Percentiles rank a stretch among this genome's conserved stretches.
Conservation (phyloP, 2,329 filamentous ascomycete species). For the Penicillium sp. region DNA sequence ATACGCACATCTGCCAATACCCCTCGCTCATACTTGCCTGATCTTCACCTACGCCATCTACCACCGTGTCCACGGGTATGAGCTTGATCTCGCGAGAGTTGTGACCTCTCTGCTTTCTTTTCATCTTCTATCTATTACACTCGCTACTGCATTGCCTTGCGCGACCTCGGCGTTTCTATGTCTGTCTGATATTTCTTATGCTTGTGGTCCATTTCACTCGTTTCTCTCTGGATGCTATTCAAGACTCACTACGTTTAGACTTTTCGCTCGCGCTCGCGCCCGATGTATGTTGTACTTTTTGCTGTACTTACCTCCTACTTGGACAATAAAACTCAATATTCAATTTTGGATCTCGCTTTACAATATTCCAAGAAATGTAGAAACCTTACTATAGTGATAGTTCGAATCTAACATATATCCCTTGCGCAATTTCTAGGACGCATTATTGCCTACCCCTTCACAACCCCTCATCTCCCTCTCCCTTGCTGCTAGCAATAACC, state of each 20-base stretch:
- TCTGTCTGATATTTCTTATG: not conserved
- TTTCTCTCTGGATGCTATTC: not conserved
- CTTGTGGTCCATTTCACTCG: not conserved
- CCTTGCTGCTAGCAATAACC: not conserved
- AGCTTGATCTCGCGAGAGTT: not conserved
- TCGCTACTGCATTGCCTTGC: slow-evolving; percentile 1
- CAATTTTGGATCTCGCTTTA: not conserved
- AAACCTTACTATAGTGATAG: not conserved
- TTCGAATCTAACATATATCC: not conserved
- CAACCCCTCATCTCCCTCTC: not conserved
- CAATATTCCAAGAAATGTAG: not conserved
- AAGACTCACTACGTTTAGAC: not conserved
- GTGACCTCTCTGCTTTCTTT: not conserved
- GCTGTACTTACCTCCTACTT: slow-evolving; percentile 1
- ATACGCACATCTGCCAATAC: slow-evolving; percentile 21
- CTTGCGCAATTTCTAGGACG: not conserved
- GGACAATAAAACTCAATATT: not conserved
- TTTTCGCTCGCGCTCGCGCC: not conserved
- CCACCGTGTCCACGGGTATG: not conserved
- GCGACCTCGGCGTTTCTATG: not conserved
- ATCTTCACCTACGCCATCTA: not conserved
- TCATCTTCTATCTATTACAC: not conserved
- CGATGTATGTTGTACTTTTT: not conserved
- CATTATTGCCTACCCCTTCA: not conserved
- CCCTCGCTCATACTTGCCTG: slow-evolving; percentile 10